Evolutionary conservation across 495 filamentous ascomycete species (phyloP).

Genomic region (Xylaria longipes): DNA sequence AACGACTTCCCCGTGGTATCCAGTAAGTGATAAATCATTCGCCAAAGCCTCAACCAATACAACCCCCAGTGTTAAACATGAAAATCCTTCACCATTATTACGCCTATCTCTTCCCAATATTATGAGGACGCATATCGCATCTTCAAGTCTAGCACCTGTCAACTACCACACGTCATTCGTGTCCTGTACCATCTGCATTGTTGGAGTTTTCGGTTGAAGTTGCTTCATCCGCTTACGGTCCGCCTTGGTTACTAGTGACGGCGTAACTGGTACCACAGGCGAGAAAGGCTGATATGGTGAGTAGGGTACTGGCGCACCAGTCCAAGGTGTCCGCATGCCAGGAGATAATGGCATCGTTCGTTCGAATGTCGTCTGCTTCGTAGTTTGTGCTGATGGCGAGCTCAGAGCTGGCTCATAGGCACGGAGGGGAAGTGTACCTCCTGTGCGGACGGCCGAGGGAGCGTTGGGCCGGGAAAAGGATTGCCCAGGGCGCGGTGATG

Average conservation of each 20-base stretch:
- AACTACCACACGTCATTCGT: constrained; percentile 61
- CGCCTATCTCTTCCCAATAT: background rate
- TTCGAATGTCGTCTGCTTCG: constrained; percentile 82
- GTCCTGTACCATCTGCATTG: constrained; percentile 59
- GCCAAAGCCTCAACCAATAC: constrained; percentile 1
- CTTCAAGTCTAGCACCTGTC: constrained; percentile 28
- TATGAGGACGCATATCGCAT: background rate
- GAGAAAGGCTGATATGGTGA: constrained; percentile 92
- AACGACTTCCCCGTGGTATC: constrained; percentile 21
- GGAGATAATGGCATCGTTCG: constrained; percentile 60
- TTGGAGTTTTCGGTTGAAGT: constrained; percentile 62
- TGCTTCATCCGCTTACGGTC: constrained; percentile 74
- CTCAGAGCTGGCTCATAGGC: constrained; percentile 63
- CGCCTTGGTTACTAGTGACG: constrained; percentile 74
- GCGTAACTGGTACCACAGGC: constrained; percentile 86
- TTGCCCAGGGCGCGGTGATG: constrained; percentile 48
- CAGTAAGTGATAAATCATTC: constrained; percentile 19
- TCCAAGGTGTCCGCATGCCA: constrained; percentile 65
- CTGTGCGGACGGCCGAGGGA: constrained; percentile 51
- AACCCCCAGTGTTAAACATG: constrained; percentile 6
- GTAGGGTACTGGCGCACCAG: constrained; percentile 80
- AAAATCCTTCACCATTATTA: constrained; percentile 18
- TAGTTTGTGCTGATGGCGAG: constrained; percentile 57
- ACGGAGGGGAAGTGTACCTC: constrained; percentile 65
- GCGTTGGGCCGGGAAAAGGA: constrained; percentile 47